phyloP scores from a whole-genome alignment of 352 stramenopile species.

The Blastocystis sp. region DNA sequence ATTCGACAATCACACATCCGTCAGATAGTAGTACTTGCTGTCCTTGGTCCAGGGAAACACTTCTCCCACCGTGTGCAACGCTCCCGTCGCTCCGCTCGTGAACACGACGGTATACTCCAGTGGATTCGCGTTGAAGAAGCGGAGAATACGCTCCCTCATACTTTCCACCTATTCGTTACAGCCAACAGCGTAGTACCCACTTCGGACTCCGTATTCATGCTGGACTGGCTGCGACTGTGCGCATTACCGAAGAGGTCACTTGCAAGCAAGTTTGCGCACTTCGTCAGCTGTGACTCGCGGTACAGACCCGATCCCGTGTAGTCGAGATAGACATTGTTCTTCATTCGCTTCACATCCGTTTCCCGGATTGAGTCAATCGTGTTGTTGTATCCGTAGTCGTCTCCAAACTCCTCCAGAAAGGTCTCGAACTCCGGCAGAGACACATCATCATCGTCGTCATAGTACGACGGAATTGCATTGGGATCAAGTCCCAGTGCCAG shows the following conservation, averaged over 20 bases:
- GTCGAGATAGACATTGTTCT: slow-evolving; percentile 54
- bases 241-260: slow-evolving; percentile 49
- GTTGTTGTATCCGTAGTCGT: slow-evolving; percentile 50
- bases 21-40: slow-evolving; percentile 76
- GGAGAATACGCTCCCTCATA: slow-evolving; percentile 23
- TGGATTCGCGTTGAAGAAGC: slow-evolving; percentile 50
- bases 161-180: slow-evolving; percentile 23
- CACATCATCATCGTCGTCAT: slow-evolving; percentile 44
- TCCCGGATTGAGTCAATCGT: slow-evolving; percentile 54
- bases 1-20: slow-evolving; percentile 59
- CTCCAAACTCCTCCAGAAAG: slow-evolving; percentile 49
- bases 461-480: slow-evolving; percentile 9
- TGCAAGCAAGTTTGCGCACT: slow-evolving; percentile 6
- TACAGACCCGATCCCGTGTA: slow-evolving; percentile 64
- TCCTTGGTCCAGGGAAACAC: slow-evolving; percentile 69
- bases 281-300: slow-evolving; percentile 45
- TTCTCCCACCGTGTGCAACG: slow-evolving; percentile 59
- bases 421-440: slow-evolving; percentile 22
- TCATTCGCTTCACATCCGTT: slow-evolving; percentile 21
- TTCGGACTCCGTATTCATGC: slow-evolving; percentile 40
- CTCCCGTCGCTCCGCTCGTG: slow-evolving; percentile 55
- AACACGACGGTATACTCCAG: slow-evolving; percentile 58
- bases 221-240: slow-evolving; percentile 53
- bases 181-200: neutral
- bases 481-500: neutral